Percentiles rank a stretch among this genome's conserved stretches.
These are phyloP conservation scores for Gentiana dahurica DNA, from an alignment of 257 asterid species.

Conservation along the genomic window DNA sequence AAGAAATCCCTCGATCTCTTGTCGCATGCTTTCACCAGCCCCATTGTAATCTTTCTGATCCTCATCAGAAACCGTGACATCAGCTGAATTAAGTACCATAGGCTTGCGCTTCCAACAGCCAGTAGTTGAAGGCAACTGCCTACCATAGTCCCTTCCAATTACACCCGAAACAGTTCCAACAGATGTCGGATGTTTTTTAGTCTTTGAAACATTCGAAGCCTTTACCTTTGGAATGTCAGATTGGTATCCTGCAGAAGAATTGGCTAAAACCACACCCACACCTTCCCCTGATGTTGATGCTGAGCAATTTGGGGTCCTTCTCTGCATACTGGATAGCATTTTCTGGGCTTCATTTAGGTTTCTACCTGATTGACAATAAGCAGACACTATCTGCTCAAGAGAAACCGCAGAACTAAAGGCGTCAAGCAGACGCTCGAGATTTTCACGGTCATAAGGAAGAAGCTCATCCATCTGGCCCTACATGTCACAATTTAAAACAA, in stretches of 20 bases:
- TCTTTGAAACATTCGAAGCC: slow-evolving; percentile 20
- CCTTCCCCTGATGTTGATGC: slow-evolving; percentile 18
- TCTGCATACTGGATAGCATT: slow-evolving; percentile 29
- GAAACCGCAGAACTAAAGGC: slow-evolving; percentile 59
- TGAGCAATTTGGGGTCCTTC: slow-evolving; percentile 16
- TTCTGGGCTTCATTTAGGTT: slow-evolving; percentile 27
- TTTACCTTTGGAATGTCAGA: slow-evolving; percentile 16
- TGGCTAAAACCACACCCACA: slow-evolving; percentile 4
- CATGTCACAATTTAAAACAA: slow-evolving; percentile 8
- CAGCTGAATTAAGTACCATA: slow-evolving; percentile 34
- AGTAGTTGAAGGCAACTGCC: slow-evolving; percentile 24
- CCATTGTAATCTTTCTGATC: slow-evolving; percentile 31
- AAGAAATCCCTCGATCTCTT: slow-evolving; percentile 48
- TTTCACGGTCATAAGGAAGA: slow-evolving; percentile 38
- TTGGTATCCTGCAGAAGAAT: slow-evolving; percentile 14
- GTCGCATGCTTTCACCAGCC: slow-evolving; percentile 29
- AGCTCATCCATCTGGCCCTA: slow-evolving; percentile 46
- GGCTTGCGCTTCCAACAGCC: slow-evolving; percentile 41
- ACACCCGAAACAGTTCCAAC: slow-evolving; percentile 59
- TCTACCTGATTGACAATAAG: slow-evolving; percentile 53
- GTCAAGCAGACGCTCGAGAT: slow-evolving; percentile 52
- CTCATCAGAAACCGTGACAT: slow-evolving; percentile 47
- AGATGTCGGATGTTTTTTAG: slow-evolving; percentile 41
- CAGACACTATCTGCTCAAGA: slow-evolving; percentile 62
- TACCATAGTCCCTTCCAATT: slow-evolving; percentile 47